Base-by-base conservation (phyloP, 306 rosid species). In the Potentilla sterilis region DNA sequence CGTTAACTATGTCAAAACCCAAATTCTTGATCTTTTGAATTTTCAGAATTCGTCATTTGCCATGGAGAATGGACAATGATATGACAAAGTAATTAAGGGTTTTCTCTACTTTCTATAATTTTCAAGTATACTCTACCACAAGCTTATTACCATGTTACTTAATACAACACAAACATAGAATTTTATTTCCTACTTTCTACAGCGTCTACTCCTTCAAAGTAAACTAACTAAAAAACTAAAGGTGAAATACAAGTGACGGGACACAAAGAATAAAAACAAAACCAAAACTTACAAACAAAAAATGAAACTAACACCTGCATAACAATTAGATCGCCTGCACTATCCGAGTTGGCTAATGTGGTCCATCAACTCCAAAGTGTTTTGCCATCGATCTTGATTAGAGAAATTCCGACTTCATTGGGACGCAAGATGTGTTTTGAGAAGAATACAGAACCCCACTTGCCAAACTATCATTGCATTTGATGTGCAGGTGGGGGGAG, bases 401-500 rank as follows among this genome's bases (percentile, higher is more conserved):
- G 68, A 34, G 63, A 70, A 63, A 64, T 76, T 73, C 78, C 67
- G 19, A 64, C 63, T 73, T n/a, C 28, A 22, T 22, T 47, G 21
- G 46, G 64, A 62, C 42, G 67, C 69, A 58, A 8, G 51, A 49
- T 59, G 37, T 78, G 79, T 42, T 41, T 57, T 5, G 40, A 47
- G 70, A 48, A 76, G 24, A 14, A 75, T 68, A 70, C 67, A 46
- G 76, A 58, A 13, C 9, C 65, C 75, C 42, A 38, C 19, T 48
- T 38, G 54, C 32, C 6, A 11, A 16, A 81, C 86, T 88, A 89
- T 80, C 84, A 89, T 73, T 86, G 97, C 85, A 88, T 79, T 7
- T 82, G 87, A 70, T 86, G 86, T 73, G 73, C 80, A 19, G 89
- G 40, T 61, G 78, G 89, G 41, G 92, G 93, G 70, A 92, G 96